Percentiles rank a stretch among this genome's conserved stretches.
These are phyloP conservation scores for Oryza meyeriana DNA, from an alignment of 176 grass and related monocot species.

Conservation along the genomic window DNA sequence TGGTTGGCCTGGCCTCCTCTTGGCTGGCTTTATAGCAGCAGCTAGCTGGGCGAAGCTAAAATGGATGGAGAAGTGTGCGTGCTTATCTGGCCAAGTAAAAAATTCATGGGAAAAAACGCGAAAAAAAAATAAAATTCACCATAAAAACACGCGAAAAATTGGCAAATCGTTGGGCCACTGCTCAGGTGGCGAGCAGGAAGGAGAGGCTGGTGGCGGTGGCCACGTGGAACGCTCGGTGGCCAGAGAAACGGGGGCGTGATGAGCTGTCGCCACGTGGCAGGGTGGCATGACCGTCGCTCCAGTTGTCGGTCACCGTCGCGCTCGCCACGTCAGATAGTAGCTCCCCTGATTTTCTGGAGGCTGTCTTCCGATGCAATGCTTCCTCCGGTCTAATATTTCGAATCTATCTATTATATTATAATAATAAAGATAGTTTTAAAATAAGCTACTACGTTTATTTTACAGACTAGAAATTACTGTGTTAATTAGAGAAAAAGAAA, in stretches of 20 bases:
- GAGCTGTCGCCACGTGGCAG: not conserved
- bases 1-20: not conserved
- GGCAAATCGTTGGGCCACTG: too few species aligned
- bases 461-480: too few species aligned
- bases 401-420: too few species aligned
- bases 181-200: not conserved
- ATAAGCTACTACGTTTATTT: too few species aligned
- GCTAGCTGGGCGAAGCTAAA: not conserved
- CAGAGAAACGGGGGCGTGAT: not conserved
- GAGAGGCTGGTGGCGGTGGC: not conserved
- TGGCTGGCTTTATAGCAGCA: slow-evolving; percentile 3
- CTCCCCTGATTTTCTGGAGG: not conserved
- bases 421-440: too few species aligned
- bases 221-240: not conserved
- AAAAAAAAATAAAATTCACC: not conserved
- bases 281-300: not conserved
- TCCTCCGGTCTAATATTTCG: not conserved
- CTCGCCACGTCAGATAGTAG: not conserved
- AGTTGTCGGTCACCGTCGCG: not conserved
- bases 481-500: too few species aligned
- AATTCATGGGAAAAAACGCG: not conserved
- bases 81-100: not conserved
- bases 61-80: not conserved
- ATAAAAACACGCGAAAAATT: not conserved
- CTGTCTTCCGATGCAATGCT: not conserved